Conservation (phyloP, 805 yeast genomes). For the Nakazawaea anatomiae region DNA sequence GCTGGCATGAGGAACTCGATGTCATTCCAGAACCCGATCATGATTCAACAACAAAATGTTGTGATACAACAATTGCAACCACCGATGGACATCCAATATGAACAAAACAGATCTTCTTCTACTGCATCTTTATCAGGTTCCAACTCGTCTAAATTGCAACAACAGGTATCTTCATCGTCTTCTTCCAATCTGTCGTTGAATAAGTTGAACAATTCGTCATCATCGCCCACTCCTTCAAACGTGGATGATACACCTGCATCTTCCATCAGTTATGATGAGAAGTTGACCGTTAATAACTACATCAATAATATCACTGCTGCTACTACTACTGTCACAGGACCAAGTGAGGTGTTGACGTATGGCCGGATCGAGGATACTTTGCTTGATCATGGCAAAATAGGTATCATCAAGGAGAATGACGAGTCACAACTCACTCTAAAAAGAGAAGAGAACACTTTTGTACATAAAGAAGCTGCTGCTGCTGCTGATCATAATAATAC, state of each 20-base stretch:
- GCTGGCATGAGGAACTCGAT: slow-evolving; percentile 5
- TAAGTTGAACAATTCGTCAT: slow-evolving; percentile 4
- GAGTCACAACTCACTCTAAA: too few species aligned
- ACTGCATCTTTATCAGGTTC: slow-evolving; percentile 18
- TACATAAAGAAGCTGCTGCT: too few species aligned
- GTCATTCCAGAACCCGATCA: slow-evolving; percentile 12
- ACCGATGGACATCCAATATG: slow-evolving; percentile 13
- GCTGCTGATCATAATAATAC: too few species aligned
- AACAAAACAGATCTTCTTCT: slow-evolving; percentile 13
- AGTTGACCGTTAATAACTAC: neutral
- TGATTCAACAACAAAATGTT: neutral
- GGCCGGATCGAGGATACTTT: too few species aligned
- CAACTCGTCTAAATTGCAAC: neutral
- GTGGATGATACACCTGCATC: slow-evolving; percentile 10
- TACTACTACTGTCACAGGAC: neutral
- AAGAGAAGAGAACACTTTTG: too few species aligned
- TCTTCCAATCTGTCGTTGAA: slow-evolving; percentile 12
- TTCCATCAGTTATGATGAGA: slow-evolving; percentile 11
- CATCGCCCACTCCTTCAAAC: slow-evolving; percentile 8
- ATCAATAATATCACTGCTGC: neutral
- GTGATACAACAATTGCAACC: slow-evolving; percentile 1
- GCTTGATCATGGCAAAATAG: too few species aligned
- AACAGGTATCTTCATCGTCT: slow-evolving; percentile 6
- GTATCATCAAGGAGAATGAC: too few species aligned
- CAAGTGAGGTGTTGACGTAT: too few species aligned